A percentile compares a stretch with the other conserved stretches of the same genome.
Conservation (phyloP, 495 filamentous ascomycete genomes). For the Tuber aestivum region DNA sequence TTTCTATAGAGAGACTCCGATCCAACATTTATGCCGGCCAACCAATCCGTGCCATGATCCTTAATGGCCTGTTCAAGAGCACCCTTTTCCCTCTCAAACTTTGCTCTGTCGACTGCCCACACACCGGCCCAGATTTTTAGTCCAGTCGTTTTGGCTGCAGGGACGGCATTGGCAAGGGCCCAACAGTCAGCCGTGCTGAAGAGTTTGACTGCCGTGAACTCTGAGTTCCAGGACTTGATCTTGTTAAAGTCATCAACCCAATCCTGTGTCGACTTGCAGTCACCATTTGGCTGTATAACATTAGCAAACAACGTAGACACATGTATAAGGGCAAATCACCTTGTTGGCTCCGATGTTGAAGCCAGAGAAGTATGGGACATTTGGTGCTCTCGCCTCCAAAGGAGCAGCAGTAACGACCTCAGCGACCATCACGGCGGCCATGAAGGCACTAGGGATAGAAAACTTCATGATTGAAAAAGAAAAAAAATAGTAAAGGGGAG, state of each 20-base stretch:
- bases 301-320: slow-evolving; percentile 8
- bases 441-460: slow-evolving; percentile 44
- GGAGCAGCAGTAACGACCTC: slow-evolving; percentile 49
- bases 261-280: slow-evolving; percentile 57
- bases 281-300: slow-evolving; percentile 52
- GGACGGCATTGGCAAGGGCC: slow-evolving; percentile 36
- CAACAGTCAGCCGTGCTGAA: slow-evolving; percentile 65
- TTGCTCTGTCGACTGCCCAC: slow-evolving; percentile 56
- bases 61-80: slow-evolving; percentile 63
- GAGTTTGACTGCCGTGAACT: slow-evolving; percentile 69
- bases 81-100: slow-evolving; percentile 65
- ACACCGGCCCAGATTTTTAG: slow-evolving; percentile 41
- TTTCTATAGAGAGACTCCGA: slow-evolving; percentile 82
- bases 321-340: neutral
- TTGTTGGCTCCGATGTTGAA: slow-evolving; percentile 74
- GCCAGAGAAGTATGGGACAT: slow-evolving; percentile 56
- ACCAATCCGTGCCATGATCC: slow-evolving; percentile 61
- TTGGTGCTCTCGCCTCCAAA: slow-evolving; percentile 39
- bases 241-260: slow-evolving; percentile 65
- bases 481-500: slow-evolving; percentile 42
- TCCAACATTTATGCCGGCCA: slow-evolving; percentile 83
- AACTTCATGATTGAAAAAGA: slow-evolving; percentile 43
- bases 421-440: slow-evolving; percentile 45
- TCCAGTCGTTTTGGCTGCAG: slow-evolving; percentile 52
- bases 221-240: slow-evolving; percentile 60